phyloP scores from a whole-genome alignment of 495 filamentous ascomycete species.

The Penicillium canariense region DNA sequence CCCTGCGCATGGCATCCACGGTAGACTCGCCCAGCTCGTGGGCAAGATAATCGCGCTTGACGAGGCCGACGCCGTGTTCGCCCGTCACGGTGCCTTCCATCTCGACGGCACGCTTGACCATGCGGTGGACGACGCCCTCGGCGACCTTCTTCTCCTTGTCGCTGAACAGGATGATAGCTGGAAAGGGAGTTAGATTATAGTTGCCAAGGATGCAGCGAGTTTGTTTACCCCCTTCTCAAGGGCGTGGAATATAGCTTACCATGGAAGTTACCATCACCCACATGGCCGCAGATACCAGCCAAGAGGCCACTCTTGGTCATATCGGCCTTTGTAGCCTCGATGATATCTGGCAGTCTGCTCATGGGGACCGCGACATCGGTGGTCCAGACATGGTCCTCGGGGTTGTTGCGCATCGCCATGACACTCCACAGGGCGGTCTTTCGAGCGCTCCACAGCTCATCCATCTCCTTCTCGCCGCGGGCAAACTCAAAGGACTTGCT shows the following conservation, averaged over 20 bases:
- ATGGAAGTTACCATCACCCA: conserved; percentile 67
- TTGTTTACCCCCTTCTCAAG: not conserved
- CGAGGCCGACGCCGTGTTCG: conserved; percentile 61
- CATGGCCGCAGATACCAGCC: conserved; percentile 64
- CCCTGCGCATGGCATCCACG: conserved; percentile 63
- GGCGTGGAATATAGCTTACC: conserved; percentile 30
- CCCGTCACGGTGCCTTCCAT: conserved; percentile 65
- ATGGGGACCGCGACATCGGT: conserved; percentile 69
- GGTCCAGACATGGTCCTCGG: conserved; percentile 61
- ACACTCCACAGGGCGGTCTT: conserved; percentile 61
- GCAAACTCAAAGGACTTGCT: conserved; percentile 60
- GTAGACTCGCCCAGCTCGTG: conserved; percentile 55
- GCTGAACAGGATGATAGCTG: conserved; percentile 57
- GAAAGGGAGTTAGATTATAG: not conserved
- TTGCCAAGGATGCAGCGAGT: not conserved
- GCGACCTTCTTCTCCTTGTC: conserved; percentile 50
- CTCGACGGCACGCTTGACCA: conserved; percentile 62
- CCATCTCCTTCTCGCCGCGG: conserved; percentile 51
- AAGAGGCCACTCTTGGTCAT: conserved; percentile 54
- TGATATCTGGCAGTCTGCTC: conserved; percentile 58
- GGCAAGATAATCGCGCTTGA: conserved; percentile 59
- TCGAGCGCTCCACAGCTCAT: conserved; percentile 60
- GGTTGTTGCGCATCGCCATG: conserved; percentile 54
- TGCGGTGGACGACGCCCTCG: conserved; percentile 53
- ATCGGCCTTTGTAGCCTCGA: conserved; percentile 60